Evolutionary conservation across 176 grass and related monocot genomes (phyloP).

Genomic region (Raddia distichophylla): DNA sequence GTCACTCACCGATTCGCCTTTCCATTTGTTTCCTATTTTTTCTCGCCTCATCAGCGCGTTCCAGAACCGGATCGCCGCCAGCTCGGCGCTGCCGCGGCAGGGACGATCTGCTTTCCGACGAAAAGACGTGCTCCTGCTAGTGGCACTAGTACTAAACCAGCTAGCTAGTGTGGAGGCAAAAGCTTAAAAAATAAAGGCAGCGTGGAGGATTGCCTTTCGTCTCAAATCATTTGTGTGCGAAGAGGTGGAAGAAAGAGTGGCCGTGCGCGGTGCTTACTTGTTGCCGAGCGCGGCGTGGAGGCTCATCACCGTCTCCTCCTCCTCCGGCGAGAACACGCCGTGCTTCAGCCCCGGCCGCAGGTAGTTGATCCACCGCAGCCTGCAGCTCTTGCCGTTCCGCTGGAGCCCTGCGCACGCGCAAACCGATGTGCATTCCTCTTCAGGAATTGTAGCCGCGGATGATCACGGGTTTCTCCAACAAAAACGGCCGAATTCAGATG

Average conservation of each 20-base stretch:
- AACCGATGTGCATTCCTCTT: constrained; percentile 21
- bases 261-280: constrained; percentile 63
- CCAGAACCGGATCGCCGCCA: constrained; percentile 37
- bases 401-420: constrained; percentile 46
- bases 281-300: constrained; percentile 88
- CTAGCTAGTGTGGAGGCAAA: constrained; percentile 13
- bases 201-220: constrained; percentile 39
- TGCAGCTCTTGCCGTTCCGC: constrained; percentile 75
- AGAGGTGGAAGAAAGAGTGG: background rate
- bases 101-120: constrained; percentile 21
- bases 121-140: background rate
- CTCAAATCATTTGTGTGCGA: constrained; percentile 52
- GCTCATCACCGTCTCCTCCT: constrained; percentile 79
- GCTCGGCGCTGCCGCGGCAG: constrained; percentile 34
- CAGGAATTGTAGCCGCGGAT: too few relatives aligned
- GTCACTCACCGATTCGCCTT: constrained; percentile 31
- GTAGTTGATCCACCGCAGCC: constrained; percentile 82
- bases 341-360: constrained; percentile 77
- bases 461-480: too few relatives aligned
- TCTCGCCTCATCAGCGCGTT: background rate
- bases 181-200: constrained; percentile 11
- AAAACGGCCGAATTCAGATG: background rate
- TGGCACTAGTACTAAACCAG: background rate
- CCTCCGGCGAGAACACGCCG: constrained; percentile 72
- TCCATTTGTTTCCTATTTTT: background rate